phyloP scores from a whole-genome alignment of 768 basidiomycete genomes.

The Leccinum olivaceopallidum region DNA sequence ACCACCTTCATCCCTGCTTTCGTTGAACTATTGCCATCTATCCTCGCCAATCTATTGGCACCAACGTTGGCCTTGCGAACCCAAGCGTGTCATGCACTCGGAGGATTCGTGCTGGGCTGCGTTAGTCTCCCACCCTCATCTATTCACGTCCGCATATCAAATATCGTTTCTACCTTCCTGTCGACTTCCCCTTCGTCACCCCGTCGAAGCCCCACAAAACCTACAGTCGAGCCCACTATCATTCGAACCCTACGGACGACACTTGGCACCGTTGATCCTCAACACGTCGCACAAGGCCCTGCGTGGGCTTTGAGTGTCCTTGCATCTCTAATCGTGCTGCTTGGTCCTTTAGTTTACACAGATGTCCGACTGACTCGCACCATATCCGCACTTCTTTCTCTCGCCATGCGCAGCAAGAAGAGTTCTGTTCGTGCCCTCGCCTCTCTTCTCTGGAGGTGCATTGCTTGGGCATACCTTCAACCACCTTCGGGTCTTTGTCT shows the following conservation, averaged over 20 bases:
- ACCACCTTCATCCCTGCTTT: constrained; percentile 70
- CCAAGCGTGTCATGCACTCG: constrained; percentile 75
- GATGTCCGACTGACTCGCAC: constrained; percentile 45
- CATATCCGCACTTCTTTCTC: constrained; percentile 50
- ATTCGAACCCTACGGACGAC: constrained; percentile 68
- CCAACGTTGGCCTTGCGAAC: constrained; percentile 63
- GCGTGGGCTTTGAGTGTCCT: constrained; percentile 76
- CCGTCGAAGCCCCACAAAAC: constrained; percentile 38
- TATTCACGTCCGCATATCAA: constrained; percentile 55
- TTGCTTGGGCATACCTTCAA: constrained; percentile 67
- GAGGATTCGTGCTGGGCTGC: constrained; percentile 61
- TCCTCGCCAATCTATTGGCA: constrained; percentile 64
- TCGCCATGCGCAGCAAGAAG: constrained; percentile 62
- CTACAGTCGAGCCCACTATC: constrained; percentile 49
- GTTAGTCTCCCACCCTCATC: constrained; percentile 47
- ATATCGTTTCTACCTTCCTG: constrained; percentile 47
- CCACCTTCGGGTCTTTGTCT: constrained; percentile 37
- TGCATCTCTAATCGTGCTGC: constrained; percentile 63
- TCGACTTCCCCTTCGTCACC: constrained; percentile 40
- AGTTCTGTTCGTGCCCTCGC: constrained; percentile 62
- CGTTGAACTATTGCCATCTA: constrained; percentile 54
- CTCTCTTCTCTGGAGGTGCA: constrained; percentile 63
- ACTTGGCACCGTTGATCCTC: constrained; percentile 52
- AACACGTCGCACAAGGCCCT: constrained; percentile 70
- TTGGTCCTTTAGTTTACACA: constrained; percentile 54